Evolutionary conservation across 257 asterid species (phyloP).

Genomic region (Nicotiana noctiflora): DNA sequence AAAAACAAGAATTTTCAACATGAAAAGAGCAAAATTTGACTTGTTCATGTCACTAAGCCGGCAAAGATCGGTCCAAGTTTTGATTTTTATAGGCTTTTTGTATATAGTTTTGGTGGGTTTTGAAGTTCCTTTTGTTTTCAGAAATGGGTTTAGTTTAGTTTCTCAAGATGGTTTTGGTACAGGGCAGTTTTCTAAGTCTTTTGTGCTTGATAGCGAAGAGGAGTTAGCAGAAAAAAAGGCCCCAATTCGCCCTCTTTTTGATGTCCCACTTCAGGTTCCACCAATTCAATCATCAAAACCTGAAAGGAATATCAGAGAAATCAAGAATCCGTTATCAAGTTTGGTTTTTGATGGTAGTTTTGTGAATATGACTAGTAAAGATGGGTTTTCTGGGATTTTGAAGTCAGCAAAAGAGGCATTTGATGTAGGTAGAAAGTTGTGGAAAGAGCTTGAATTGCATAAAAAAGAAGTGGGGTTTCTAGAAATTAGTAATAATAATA

Average conservation of each 20-base stretch:
- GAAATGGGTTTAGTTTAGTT: constrained; percentile 37
- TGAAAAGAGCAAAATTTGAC: constrained; percentile 62
- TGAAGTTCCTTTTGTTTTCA: constrained; percentile 76
- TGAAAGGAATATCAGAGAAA: constrained; percentile 27
- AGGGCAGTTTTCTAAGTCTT: constrained; percentile 48
- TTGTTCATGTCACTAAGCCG: constrained; percentile 51
- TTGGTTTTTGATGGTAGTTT: constrained; percentile 53
- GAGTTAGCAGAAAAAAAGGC: constrained; percentile 51
- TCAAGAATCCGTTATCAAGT: constrained; percentile 29
- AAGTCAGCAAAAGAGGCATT: constrained; percentile 54
- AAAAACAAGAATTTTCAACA: constrained; percentile 7
- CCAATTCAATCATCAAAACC: constrained; percentile 31
- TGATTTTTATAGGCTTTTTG: constrained; percentile 45
- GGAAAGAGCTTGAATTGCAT: constrained; percentile 49
- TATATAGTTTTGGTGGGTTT: constrained; percentile 56
- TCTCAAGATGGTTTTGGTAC: constrained; percentile 33
- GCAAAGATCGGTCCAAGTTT: constrained; percentile 48
- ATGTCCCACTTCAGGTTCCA: constrained; percentile 25
- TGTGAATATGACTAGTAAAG: constrained; percentile 30
- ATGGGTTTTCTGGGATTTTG: constrained; percentile 34
- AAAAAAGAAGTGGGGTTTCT: constrained; percentile 14
- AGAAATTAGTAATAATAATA: constrained; percentile 4
- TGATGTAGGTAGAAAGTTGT: constrained; percentile 45
- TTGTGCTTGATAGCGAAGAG: constrained; percentile 65
- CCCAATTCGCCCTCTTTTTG: constrained; percentile 52